Conservation (phyloP, 768 basidiomycete species). For the Russula olivacea region DNA sequence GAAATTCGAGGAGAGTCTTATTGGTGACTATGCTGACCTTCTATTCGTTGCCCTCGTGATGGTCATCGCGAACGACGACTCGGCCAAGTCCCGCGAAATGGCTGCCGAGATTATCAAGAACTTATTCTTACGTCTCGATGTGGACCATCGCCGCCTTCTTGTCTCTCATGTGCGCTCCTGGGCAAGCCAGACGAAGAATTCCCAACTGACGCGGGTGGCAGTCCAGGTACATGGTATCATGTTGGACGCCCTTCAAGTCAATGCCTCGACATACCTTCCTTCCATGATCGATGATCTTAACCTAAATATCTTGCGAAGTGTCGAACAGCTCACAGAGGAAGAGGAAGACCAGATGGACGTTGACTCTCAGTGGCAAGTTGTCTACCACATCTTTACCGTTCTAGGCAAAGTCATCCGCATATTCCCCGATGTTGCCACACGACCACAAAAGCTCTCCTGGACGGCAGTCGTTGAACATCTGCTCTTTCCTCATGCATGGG, state of each 20-base stretch:
- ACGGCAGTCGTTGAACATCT: conserved; percentile 55
- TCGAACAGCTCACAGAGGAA: conserved; percentile 37
- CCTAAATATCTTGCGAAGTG: conserved; percentile 41
- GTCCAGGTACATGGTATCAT: conserved; percentile 79
- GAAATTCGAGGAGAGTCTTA: conserved; percentile 74
- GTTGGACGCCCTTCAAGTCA: conserved; percentile 56
- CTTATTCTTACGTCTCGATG: conserved; percentile 64
- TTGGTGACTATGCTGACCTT: conserved; percentile 78
- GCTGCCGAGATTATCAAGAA: conserved; percentile 76
- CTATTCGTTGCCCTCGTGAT: conserved; percentile 89
- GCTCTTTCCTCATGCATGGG: conserved; percentile 92
- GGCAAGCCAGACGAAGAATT: conserved; percentile 57
- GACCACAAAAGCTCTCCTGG: conserved; percentile 56
- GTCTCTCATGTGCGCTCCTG: conserved; percentile 74
- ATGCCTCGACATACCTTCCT: conserved; percentile 41
- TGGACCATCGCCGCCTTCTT: conserved; percentile 48
- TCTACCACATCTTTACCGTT: conserved; percentile 72
- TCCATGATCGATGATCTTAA: conserved; percentile 54
- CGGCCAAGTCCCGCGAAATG: conserved; percentile 83
- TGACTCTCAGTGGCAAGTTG: conserved; percentile 70
- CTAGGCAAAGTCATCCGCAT: conserved; percentile 57
- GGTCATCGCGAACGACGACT: conserved; percentile 91
- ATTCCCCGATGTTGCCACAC: conserved; percentile 44
- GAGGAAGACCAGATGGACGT: conserved; percentile 47
- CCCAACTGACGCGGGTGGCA: conserved; percentile 63